Evolutionary conservation across 2,329 filamentous ascomycete species (phyloP).

Genomic region (Colletotrichum chrysophilum): DNA sequence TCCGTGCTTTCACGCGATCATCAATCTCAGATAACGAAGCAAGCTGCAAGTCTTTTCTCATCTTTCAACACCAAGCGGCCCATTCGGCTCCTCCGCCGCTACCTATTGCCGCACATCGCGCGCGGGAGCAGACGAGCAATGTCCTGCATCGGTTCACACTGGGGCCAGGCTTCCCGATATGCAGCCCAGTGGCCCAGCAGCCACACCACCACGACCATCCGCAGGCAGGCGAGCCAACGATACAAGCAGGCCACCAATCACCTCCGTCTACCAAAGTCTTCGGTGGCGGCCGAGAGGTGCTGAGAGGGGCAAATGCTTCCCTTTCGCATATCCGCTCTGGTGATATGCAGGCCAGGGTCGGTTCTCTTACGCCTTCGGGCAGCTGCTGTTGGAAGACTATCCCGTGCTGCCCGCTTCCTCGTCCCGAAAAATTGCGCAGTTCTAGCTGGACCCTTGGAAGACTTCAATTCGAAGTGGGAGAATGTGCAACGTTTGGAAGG

Average conservation of each 20-base stretch:
- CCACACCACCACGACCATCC: not conserved
- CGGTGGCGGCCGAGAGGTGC: not conserved
- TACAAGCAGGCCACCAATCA: not conserved
- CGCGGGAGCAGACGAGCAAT: not conserved
- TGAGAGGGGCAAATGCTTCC: not conserved
- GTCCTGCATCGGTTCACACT: not conserved
- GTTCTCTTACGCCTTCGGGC: not conserved
- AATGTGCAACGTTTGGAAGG: no score
- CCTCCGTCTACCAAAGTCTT: not conserved
- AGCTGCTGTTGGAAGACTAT: not conserved
- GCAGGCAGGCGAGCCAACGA: not conserved
- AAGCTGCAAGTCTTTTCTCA: not conserved
- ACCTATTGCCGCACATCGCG: not conserved
- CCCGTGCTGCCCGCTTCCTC: not conserved
- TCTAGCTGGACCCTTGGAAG: not conserved
- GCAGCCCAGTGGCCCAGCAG: constrained; percentile 12
- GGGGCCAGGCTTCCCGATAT: not conserved
- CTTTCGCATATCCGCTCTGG: not conserved
- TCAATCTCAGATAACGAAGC: not conserved
- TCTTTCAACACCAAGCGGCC: not conserved
- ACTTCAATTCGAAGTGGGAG: no score
- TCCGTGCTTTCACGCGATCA: not conserved
- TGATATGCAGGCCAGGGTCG: not conserved
- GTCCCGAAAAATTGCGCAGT: not conserved
- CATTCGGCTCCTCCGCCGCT: no score